A percentile compares a stretch with the other conserved stretches of the same genome.
Conservation (phyloP, 345 rosid species). For the Aurinia saxatilis region DNA sequence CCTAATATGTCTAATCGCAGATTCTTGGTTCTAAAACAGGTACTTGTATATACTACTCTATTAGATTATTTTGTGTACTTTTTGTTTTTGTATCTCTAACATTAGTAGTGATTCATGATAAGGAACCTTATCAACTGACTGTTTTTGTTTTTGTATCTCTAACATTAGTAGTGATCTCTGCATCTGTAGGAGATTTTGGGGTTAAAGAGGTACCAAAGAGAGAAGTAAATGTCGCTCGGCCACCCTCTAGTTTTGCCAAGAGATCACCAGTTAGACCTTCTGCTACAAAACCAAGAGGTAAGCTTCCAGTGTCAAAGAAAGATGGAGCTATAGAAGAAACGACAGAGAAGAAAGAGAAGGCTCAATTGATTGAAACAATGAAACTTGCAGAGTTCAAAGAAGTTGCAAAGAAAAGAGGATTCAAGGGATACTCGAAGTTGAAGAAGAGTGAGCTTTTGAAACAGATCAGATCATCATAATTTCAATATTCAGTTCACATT, state of each 20-base stretch:
- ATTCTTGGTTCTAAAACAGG: constrained; percentile 84
- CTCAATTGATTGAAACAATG: constrained; percentile 40
- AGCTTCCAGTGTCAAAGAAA: background rate
- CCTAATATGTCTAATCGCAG: constrained; percentile 74
- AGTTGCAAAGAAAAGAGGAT: constrained; percentile 54
- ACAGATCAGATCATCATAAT: constrained; percentile 30
- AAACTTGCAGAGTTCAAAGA: constrained; percentile 60
- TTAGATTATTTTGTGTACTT: background rate
- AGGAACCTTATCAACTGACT: too few species aligned
- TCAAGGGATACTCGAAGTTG: constrained; percentile 59
- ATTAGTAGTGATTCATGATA: constrained; percentile 7
- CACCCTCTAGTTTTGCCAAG: constrained; percentile 41
- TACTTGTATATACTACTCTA: too few species aligned
- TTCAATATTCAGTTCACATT: background rate
- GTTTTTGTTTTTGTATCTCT: too few species aligned
- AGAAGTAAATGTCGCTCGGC: constrained; percentile 14
- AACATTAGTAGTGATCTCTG: too few species aligned
- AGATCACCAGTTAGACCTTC: constrained; percentile 33
- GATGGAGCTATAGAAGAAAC: background rate
- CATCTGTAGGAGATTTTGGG: constrained; percentile 14
- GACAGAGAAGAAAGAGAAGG: background rate
- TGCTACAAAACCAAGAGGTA: constrained; percentile 24
- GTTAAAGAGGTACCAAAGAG: background rate
- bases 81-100: constrained; percentile 10
- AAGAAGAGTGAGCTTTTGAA: constrained; percentile 50